Base-by-base conservation (phyloP, 140 eudicot species). In the Senecio squalidus region DNA sequence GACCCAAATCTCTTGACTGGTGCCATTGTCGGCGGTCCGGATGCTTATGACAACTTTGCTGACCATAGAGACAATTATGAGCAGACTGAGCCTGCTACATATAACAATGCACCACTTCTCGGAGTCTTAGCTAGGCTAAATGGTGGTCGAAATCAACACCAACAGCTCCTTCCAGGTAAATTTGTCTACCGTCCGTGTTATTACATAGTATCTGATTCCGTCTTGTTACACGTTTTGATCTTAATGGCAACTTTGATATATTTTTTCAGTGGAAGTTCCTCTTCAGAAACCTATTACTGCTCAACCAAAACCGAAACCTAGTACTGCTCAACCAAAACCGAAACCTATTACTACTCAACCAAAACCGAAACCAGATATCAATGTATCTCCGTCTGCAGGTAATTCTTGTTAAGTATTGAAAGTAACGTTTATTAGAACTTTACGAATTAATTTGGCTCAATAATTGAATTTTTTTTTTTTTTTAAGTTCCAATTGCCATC, bases 21-120 rank as follows among this genome's bases (percentile, higher is more conserved):
- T 23, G 98, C 98, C 50, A 73, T 84, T 58, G 98, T 92, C 62
- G 98, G 98, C 30, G 98, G 98, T 5, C 98, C 98, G 8, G 93
- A 84, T 74, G 93, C 93, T 11, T 84, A 88, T 55, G 98, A 92
- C 64, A 82, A 84, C 68, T 92, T 87, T 66, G 95, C 95, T 27
- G 98, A 92, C 64, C 70, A 92, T 21, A 84, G 98, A 16, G 81
- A 82, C 70, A 88, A 92, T 25, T 92, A 92, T 28, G 93, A 84
- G 75, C 98, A 92, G 60, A 87, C 98, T 2, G 98, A 92, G 80
- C 98, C 98, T 16, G 95, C 98, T 48, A 92, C 96, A 9, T 92
- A 87, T 62, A 88, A 84, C 80, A 92, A 87, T 61, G 98, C 98
- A 46, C 96, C 98, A 22, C 80, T 92, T 54, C 53, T 92, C 23